Conservation (phyloP, 2,329 filamentous ascomycete genomes). For the Aureobasidium musti region DNA sequence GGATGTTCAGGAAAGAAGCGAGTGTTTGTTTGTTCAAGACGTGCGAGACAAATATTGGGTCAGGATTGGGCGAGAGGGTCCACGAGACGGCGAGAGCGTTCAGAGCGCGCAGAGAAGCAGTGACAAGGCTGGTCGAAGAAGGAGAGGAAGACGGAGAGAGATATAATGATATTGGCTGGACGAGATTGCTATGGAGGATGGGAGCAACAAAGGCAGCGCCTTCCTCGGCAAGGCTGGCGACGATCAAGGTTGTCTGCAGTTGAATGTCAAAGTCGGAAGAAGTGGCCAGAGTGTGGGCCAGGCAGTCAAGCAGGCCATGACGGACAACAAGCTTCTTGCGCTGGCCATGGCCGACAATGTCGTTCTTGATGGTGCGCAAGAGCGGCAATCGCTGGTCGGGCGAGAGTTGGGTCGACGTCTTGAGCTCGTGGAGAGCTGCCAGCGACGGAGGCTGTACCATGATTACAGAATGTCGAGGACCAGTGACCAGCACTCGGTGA, state of each 20-base stretch:
- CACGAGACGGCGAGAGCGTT: slow-evolving; percentile 69
- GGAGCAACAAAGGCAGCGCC: slow-evolving; percentile 55
- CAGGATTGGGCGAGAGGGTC: slow-evolving; percentile 28
- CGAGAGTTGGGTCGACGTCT: slow-evolving; percentile 30
- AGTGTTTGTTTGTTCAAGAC: slow-evolving; percentile 65
- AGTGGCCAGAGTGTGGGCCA: slow-evolving; percentile 56
- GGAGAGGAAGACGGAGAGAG: slow-evolving; percentile 56
- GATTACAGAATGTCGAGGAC: background rate
- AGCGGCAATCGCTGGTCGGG: slow-evolving; percentile 52
- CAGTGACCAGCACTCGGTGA: background rate
- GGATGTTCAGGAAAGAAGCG: slow-evolving; percentile 62
- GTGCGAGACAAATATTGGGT: slow-evolving; percentile 32
- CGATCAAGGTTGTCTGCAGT: slow-evolving; percentile 79
- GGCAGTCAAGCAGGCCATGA: slow-evolving; percentile 66
- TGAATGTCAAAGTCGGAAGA: slow-evolving; percentile 63
- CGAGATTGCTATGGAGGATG: slow-evolving; percentile 30
- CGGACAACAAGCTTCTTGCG: slow-evolving; percentile 79
- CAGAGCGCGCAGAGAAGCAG: slow-evolving; percentile 73
- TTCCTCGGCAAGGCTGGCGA: slow-evolving; percentile 74
- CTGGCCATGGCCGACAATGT: slow-evolving; percentile 82
- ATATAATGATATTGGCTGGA: slow-evolving; percentile 21
- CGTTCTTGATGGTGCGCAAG: slow-evolving; percentile 79
- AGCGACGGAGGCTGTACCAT: slow-evolving; percentile 33
- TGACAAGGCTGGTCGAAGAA: slow-evolving; percentile 65
- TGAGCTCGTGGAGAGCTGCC: slow-evolving; percentile 31